These are phyloP conservation scores for Rhodotorula sp. DNA, from an alignment of 1,284 basidiomycete genomes.

Conservation along the genomic window DNA sequence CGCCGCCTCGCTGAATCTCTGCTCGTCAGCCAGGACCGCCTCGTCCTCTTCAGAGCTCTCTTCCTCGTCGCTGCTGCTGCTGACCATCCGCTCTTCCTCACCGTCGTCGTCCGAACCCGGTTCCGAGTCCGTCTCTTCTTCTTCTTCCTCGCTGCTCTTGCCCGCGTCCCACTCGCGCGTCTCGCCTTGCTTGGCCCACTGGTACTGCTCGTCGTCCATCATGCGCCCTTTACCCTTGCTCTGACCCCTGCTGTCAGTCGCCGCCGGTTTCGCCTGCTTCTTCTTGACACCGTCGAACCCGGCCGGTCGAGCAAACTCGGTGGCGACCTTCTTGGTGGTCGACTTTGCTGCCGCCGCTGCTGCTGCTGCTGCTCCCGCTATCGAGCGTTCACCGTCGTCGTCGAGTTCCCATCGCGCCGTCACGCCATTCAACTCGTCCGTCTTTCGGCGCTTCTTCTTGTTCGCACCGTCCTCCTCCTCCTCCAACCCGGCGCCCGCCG, in stretches of 20 bases:
- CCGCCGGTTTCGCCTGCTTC: neutral
- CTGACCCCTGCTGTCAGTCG: neutral
- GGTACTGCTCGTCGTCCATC: constrained; percentile 2
- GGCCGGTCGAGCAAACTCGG: constrained; percentile 13
- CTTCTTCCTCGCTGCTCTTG: constrained; percentile 8
- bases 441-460: constrained; percentile 9
- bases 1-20: neutral
- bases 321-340: neutral
- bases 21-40: neutral
- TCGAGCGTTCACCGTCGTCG: neutral
- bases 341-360: too few species aligned
- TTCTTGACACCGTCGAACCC: constrained; percentile 35
- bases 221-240: constrained; percentile 9
- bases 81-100: neutral
- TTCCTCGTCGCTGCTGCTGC: neutral
- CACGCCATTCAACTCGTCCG: constrained; percentile 1
- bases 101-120: neutral
- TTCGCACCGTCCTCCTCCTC: neutral
- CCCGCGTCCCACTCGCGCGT: constrained; percentile 25
- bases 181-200: constrained; percentile 18
- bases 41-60: constrained; percentile 8
- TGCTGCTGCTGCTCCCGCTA: too few species aligned
- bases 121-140: neutral
- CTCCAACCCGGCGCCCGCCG: neutral
- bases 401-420: constrained; percentile 10